Conservation (phyloP, 768 basidiomycete species). For the Amanita muscaria region DNA sequence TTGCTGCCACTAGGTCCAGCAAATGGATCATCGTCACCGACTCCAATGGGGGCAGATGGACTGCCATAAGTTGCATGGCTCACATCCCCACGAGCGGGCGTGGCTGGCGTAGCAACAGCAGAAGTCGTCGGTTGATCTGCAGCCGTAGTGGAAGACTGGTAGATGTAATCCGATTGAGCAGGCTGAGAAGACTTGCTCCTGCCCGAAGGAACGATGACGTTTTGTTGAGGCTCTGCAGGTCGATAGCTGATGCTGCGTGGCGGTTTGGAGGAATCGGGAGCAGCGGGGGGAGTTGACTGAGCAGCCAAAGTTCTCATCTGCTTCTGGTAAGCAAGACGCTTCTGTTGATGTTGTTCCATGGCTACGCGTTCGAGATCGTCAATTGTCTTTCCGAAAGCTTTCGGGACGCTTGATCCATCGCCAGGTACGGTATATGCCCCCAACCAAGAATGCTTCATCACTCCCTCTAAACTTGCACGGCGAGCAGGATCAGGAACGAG, state of each 20-base stretch:
- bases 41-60: slow-evolving; percentile 24
- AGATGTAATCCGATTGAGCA: slow-evolving; percentile 43
- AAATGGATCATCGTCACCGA: slow-evolving; percentile 69
- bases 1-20: slow-evolving; percentile 26
- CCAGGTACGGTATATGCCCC: slow-evolving; percentile 41
- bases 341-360: slow-evolving; percentile 78
- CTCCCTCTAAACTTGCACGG: slow-evolving; percentile 63
- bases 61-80: slow-evolving; percentile 24
- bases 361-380: slow-evolving; percentile 74
- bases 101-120: slow-evolving; percentile 19
- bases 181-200: slow-evolving; percentile 57
- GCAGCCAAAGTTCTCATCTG: slow-evolving; percentile 59
- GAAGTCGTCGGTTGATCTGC: slow-evolving; percentile 44
- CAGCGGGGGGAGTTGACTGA: slow-evolving; percentile 16
- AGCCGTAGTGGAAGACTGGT: slow-evolving; percentile 52
- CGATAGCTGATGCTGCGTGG: slow-evolving; percentile 48
- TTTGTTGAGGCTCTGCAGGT: slow-evolving; percentile 34
- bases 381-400: slow-evolving; percentile 58
- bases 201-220: slow-evolving; percentile 24
- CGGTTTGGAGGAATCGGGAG: slow-evolving; percentile 17
- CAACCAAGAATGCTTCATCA: slow-evolving; percentile 91
- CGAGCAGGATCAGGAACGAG: slow-evolving; percentile 85
- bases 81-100: slow-evolving; percentile 18
- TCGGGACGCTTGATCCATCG: slow-evolving; percentile 18
- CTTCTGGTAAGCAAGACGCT: slow-evolving; percentile 70